Evolutionary conservation across 2,329 filamentous ascomycete species (phyloP), one percentile per base, ranked within the genome.

Genomic region (Colletotrichum cuscutae): DNA sequence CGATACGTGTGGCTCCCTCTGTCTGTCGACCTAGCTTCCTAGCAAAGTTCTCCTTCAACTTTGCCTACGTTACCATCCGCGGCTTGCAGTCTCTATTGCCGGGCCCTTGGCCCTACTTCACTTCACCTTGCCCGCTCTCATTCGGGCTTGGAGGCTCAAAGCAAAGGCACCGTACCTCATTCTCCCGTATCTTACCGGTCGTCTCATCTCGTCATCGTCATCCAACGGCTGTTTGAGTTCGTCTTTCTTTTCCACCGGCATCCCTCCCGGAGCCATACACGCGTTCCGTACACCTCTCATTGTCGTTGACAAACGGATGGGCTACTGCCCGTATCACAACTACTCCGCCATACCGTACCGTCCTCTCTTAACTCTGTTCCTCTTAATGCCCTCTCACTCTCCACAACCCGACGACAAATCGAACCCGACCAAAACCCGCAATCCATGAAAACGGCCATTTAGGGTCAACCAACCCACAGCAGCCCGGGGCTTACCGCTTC

Each of bases 371-470:
- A 22, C 42, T 49, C 42, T 49, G 19, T 49, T 49, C n/a, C 42
- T 49, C 42, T 49, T 49, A 22, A 22, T 22, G 42, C 42, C 42
- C 19, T 49, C 42, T 49, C 42, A 49, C 66, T 66, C 56, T 72
- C 65, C 65, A 59, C 66, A 72, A 49, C 42, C 42, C 64, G 46
- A 56, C 60, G 66, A 56, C 66, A 70, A 65, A 15, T 57, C 60
- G 46, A 42, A 37, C 52, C 56, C 61, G 52, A 65, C 28, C 59
- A 70, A 52, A 53, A 57, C 56, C 60, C 19, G 46, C 37, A 57
- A 52, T 28, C 52, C 66, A 70, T 72, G 60, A 70, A 70, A 70
- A 65, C 66, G 42, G 60, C 24, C 66, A 19, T 42, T 49, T 30
- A 49, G 49, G 37, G 46, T 56, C 35, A 46, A 12, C 49, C 63